Base-by-base conservation (phyloP, 495 filamentous ascomycete species). In the Parachaetomium inaequale region DNA sequence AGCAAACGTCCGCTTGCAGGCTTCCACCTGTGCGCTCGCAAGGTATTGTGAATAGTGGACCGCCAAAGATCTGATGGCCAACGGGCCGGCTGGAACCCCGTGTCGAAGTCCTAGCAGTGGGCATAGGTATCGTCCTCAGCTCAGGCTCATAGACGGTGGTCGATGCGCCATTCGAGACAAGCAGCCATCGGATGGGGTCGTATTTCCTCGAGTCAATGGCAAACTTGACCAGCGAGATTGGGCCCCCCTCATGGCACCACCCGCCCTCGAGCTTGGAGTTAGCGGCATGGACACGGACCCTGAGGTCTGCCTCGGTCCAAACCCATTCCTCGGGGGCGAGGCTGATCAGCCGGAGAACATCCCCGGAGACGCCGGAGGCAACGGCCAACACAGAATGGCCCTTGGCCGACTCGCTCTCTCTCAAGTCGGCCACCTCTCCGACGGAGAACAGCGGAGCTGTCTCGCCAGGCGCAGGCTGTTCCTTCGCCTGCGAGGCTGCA, bases 1-100 rank as follows among this genome's bases (percentile, higher is more conserved):
- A 95, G 11, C 86, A 73, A 8, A 92, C 81, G 73, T 94, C 89
- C 0, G 85, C 83, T 70, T 93, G 89, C 8, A 77, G 65, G 32
- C 67, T 72, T 0, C 84, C 84, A 25, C 85, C 85, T 1, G 85
- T 89, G 32, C 79, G 66, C 15, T 76, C 71, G 8, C 69, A 74
- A 0, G 76, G 69, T 43, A 94, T 75, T 14, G 80, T 79, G 40
- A 85, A 73, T 10, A 91, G 63, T 2, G 85, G 84, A 62, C 88
- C 87, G 34, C 84, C 74, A 64, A 85, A 79, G 14, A 96, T 75
- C 52, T 78, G 80, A 38, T 54, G 54, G 54, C 26, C 43, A 8
- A 40, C 42, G 31, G 59, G 38, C 7, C 25, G 28, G 11, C 29
- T 42, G 1, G 56, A 31, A 31, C 12, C 19, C 17, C 15, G n/a